Conservation (phyloP, 2,329 filamentous ascomycete species). For the Purpureocillium lavendulum region DNA sequence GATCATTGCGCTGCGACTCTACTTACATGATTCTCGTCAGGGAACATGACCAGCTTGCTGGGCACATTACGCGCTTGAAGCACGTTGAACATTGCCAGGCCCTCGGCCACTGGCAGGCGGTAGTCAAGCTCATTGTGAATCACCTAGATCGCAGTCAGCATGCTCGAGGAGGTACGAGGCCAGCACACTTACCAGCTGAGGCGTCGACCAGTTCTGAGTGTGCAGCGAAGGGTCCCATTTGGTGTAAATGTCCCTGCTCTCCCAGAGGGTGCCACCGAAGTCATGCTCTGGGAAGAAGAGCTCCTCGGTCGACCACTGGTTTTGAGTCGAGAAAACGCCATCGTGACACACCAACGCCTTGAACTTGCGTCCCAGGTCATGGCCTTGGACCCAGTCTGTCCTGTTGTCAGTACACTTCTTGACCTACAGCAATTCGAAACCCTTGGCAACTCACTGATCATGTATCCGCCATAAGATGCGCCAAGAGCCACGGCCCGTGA, state of each 20-base stretch:
- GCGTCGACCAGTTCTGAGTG: constrained; percentile 70
- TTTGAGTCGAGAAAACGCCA: constrained; percentile 68
- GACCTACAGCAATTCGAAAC: background rate
- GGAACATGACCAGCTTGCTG: constrained; percentile 73
- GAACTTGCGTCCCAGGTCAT: constrained; percentile 73
- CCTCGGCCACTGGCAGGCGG: constrained; percentile 76
- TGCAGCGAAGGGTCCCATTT: constrained; percentile 61
- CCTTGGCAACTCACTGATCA: constrained; percentile 50
- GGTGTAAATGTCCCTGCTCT: constrained; percentile 54
- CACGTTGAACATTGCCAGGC: constrained; percentile 77
- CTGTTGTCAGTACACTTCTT: constrained; percentile 17
- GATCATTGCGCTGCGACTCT: background rate
- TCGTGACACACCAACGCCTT: constrained; percentile 85
- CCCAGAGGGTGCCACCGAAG: constrained; percentile 54
- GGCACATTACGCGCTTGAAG: constrained; percentile 68
- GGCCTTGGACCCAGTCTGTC: constrained; percentile 80
- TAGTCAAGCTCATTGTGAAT: constrained; percentile 92
- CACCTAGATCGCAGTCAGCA: constrained; percentile 22
- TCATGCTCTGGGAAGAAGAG: constrained; percentile 65
- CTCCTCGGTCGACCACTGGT: constrained; percentile 57
- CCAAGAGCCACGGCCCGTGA: constrained; percentile 63
- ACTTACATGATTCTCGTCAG: constrained; percentile 57
- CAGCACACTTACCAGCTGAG: constrained; percentile 56
- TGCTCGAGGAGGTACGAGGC: background rate
- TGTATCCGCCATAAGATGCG: constrained; percentile 67